Evolutionary conservation across 495 filamentous ascomycete genomes (phyloP).

Genomic region (Penicillium dipodomyicola): DNA sequence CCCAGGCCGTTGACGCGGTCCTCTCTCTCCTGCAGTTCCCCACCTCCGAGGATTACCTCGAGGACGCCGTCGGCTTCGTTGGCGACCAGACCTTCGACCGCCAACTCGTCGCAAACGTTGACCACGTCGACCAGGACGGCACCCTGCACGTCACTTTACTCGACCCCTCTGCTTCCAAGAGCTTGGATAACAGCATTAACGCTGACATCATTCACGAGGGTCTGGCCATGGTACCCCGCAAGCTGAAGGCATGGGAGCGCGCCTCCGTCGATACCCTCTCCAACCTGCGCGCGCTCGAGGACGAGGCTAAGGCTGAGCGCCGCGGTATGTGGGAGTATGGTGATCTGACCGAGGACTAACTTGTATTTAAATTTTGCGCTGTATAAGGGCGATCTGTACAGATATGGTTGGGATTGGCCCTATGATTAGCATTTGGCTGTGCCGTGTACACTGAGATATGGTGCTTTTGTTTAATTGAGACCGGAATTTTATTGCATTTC

Average conservation of each 20-base stretch:
- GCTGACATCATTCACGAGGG: constrained; percentile 79
- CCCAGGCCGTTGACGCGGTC: constrained; percentile 83
- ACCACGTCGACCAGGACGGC: constrained; percentile 73
- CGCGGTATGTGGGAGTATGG: constrained; percentile 98
- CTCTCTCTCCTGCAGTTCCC: constrained; percentile 91
- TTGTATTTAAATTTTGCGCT: constrained; percentile 17
- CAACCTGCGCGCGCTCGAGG: constrained; percentile 62
- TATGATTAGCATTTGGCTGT: constrained; percentile 12
- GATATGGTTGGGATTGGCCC: constrained; percentile 10
- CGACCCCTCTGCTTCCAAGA: constrained; percentile 61
- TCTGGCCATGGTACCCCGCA: constrained; percentile 82
- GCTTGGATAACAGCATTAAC: constrained; percentile 76
- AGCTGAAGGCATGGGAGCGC: constrained; percentile 86
- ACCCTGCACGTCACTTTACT: constrained; percentile 80
- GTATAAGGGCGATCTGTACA: constrained; percentile 20
- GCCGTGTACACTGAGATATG: constrained; percentile 10
- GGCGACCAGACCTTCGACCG: constrained; percentile 61
- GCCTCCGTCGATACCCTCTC: constrained; percentile 67
- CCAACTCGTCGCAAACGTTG: constrained; percentile 85
- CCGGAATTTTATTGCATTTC: constrained; percentile 8
- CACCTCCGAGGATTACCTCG: constrained; percentile 69
- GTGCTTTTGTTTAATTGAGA: constrained; percentile 1
- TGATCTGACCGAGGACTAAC: constrained; percentile 83
- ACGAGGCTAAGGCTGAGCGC: constrained; percentile 70
- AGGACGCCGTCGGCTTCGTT: constrained; percentile 71